A percentile compares a stretch with the other conserved stretches of the same genome.
Evolutionary conservation across 169 alveolate species (phyloP).

Genomic region (Babesia ovis): DNA sequence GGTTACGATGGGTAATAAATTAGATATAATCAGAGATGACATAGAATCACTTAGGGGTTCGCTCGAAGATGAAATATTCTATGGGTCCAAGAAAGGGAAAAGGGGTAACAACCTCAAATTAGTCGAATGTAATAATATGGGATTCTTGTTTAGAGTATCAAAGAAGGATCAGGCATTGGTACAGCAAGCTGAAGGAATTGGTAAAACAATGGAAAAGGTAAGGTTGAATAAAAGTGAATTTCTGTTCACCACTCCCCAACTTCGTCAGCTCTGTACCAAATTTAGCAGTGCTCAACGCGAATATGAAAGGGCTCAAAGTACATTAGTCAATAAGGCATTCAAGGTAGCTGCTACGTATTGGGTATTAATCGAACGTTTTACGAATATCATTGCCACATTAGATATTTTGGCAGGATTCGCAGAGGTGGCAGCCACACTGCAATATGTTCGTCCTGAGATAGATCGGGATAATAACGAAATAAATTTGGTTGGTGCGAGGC

Average conservation of each 20-base stretch:
- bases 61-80: constrained; percentile 77
- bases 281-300: constrained; percentile 76
- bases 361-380: constrained; percentile 89
- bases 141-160: constrained; percentile 85
- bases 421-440: constrained; percentile 83
- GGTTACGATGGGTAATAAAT: constrained; percentile 73
- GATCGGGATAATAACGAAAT: constrained; percentile 78
- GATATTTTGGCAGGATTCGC: constrained; percentile 95
- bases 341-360: constrained; percentile 94
- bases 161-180: constrained; percentile 80
- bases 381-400: constrained; percentile 85
- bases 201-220: constrained; percentile 68
- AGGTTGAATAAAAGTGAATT: constrained; percentile 86
- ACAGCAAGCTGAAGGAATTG: constrained; percentile 49
- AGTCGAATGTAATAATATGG: constrained; percentile 78
- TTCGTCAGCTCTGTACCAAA: constrained; percentile 78
- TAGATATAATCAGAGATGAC: constrained; percentile 72
- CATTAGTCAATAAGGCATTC: constrained; percentile 87
- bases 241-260: constrained; percentile 84
- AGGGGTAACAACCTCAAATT: constrained; percentile 66
- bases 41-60: constrained; percentile 83
- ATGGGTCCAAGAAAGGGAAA: constrained; percentile 66
- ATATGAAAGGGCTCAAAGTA: constrained; percentile 81
- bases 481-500: constrained; percentile 82
- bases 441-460: constrained; percentile 88